Percentiles rank a stretch among this genome's conserved stretches.
phyloP scores from a whole-genome alignment of 1,139 yeast genomes.

The Meyerozyma carpophila region DNA sequence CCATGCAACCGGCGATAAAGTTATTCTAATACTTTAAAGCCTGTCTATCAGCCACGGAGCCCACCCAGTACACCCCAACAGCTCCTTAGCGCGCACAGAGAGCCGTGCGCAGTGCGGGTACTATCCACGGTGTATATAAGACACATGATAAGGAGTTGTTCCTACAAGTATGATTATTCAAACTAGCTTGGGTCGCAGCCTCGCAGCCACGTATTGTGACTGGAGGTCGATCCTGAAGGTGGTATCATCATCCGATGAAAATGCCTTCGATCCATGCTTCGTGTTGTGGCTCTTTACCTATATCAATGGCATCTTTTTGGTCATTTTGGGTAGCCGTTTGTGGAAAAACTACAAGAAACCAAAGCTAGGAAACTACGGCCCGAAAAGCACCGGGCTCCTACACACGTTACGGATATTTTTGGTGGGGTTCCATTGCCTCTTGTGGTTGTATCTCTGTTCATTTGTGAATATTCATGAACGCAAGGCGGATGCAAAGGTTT shows the following conservation, averaged over 20 bases:
- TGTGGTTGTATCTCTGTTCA: slow-evolving; percentile 14
- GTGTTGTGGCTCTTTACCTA: slow-evolving; percentile 21
- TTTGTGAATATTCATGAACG: slow-evolving; percentile 18
- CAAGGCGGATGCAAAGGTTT: slow-evolving; percentile 17
- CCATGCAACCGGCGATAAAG: too few relatives aligned
- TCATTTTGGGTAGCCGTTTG: slow-evolving; percentile 22
- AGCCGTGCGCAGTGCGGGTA: too few relatives aligned
- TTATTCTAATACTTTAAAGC: too few relatives aligned
- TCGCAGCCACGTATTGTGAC: background rate
- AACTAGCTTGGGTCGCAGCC: background rate
- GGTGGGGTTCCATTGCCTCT: slow-evolving; percentile 21
- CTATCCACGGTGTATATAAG: too few relatives aligned
- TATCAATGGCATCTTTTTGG: slow-evolving; percentile 9
- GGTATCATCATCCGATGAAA: slow-evolving; percentile 17
- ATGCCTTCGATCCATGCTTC: slow-evolving; percentile 58
- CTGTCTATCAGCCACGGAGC: too few relatives aligned
- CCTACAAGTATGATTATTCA: background rate
- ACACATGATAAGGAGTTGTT: too few relatives aligned
- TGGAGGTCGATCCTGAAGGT: background rate
- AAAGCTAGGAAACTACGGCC: slow-evolving; percentile 15
- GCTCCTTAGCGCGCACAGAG: too few relatives aligned
- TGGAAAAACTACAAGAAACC: slow-evolving; percentile 8
- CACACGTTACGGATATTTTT: slow-evolving; percentile 24
- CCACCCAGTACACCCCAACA: too few relatives aligned
- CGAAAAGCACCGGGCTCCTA: slow-evolving; percentile 25